Evolutionary conservation across 345 rosid species (phyloP).

Genomic region (Citrus trifoliata): DNA sequence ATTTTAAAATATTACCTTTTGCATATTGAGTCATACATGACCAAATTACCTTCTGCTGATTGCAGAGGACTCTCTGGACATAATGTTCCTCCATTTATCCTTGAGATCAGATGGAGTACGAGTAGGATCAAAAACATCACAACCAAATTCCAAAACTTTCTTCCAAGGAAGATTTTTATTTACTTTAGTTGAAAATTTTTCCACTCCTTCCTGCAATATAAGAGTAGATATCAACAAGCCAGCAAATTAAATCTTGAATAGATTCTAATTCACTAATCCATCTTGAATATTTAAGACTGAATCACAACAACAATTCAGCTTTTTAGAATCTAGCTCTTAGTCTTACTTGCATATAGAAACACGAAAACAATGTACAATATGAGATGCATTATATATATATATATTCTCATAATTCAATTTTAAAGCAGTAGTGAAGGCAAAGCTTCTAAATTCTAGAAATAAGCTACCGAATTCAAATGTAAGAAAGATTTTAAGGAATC

Average conservation of each 20-base stretch:
- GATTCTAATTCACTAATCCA: background rate
- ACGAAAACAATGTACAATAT: background rate
- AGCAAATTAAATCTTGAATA: background rate
- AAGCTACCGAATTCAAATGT: background rate
- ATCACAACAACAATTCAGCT: background rate
- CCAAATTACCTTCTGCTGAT: background rate
- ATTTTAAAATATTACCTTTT: slow-evolving; percentile 4
- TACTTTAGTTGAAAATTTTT: slow-evolving; percentile 28
- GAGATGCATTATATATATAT: background rate
- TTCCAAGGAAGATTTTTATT: slow-evolving; percentile 81
- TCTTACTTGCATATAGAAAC: background rate
- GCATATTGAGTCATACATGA: background rate
- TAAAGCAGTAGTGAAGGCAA: background rate
- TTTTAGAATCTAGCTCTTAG: background rate
- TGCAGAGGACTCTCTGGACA: slow-evolving; percentile 16
- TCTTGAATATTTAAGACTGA: background rate
- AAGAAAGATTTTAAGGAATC: background rate
- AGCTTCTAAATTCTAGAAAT: background rate
- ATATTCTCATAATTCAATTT: background rate
- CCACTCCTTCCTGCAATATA: slow-evolving; percentile 59
- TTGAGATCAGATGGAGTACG: slow-evolving; percentile 72
- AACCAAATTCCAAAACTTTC: slow-evolving; percentile 73
- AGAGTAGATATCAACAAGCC: background rate
- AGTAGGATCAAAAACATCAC: slow-evolving; percentile 43
- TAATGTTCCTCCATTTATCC: slow-evolving; percentile 73